Evolutionary conservation across 2,329 filamentous ascomycete genomes (phyloP).

Genomic region (Thyridium curvatum): DNA sequence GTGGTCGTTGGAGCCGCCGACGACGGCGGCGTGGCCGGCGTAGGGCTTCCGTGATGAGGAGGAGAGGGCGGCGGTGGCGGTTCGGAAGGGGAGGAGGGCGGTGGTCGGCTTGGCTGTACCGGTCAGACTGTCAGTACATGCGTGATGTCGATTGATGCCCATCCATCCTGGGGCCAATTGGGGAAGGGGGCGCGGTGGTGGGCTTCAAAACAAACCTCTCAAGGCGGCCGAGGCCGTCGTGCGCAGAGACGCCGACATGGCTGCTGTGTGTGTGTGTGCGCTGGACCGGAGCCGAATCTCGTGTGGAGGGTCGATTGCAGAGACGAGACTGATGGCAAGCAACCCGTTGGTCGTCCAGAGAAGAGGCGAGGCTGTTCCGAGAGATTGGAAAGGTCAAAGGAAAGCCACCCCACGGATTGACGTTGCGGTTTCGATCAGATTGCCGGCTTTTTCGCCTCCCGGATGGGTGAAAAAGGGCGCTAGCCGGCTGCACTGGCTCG

Average conservation of each 20-base stretch:
- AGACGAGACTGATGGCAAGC: no score
- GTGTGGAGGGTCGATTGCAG: no score
- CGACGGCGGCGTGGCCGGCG: conserved; percentile 47
- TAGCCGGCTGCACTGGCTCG: no score
- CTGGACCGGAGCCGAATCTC: no score
- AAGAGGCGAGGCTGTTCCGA: no score
- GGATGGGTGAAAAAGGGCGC: no score
- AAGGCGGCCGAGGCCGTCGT: conserved; percentile 46
- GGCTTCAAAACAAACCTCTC: conserved; percentile 33
- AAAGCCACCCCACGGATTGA: no score
- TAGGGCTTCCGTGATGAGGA: conserved; percentile 54
- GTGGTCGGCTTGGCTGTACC: conserved; percentile 58
- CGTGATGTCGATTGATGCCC: background rate
- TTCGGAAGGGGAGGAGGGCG: conserved; percentile 56
- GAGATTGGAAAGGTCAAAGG: no score
- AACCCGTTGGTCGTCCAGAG: no score
- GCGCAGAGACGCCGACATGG: conserved; percentile 43
- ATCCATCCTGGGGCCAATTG: background rate
- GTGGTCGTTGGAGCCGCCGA: conserved; percentile 39
- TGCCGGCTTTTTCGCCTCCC: no score
- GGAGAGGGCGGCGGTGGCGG: conserved; percentile 54
- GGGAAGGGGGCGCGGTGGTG: conserved; percentile 2
- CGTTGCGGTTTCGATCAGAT: no score
- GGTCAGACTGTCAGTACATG: conserved; percentile 1
- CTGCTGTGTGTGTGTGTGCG: no score